Evolutionary conservation across 768 basidiomycete species (phyloP), one percentile per base, ranked within the genome.

Genomic region (Boletus sensibilis): DNA sequence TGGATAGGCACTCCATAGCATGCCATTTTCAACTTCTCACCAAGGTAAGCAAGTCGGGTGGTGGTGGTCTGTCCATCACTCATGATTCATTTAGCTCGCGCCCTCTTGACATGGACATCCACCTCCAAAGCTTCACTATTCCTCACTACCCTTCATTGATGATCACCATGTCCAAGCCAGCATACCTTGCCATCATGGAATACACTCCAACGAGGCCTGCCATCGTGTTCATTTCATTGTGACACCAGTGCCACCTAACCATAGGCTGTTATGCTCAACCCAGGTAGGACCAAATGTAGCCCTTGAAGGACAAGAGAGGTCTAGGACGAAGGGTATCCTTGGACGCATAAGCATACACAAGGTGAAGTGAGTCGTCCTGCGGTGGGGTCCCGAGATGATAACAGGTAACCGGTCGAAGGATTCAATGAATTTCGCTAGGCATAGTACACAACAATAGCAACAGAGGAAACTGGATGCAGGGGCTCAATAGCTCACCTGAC

Each of bases 111-210:
- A 90, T 99, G 86, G 94, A 98, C 56, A 94, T 99, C 46, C 95
- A 98, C 67, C 76, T 99, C 8, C 97, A 99, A 67, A 94, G 91
- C 40, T 99, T 97, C 78, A 84, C 83, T 27, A 92, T 94, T 45
- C 92, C 94, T n/a, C 97, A 98, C 68, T 97, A 96, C 84, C 94
- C 97, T 0, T 97, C 94, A 0, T 78, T 99, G 40, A 98, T 99
- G 96, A 93, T 98, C 57, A 83, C 94, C 43, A 98, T 99, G 97
- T 94, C 95, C 10, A 98, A 98, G 69, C 97, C 97, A 0, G 92
- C 96, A 0, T 98, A 98, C 70, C 83, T 98, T 8, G 87, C 95
- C 33, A 89, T 98, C 57, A 76, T 86, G 42, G 96, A 99, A 67
- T 87, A 94, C 61, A 87, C 97, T 0, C 81, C 86, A 0, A 79